Evolutionary conservation across 1,139 yeast genomes (phyloP).

Genomic region (Geotrichum candidum): DNA sequence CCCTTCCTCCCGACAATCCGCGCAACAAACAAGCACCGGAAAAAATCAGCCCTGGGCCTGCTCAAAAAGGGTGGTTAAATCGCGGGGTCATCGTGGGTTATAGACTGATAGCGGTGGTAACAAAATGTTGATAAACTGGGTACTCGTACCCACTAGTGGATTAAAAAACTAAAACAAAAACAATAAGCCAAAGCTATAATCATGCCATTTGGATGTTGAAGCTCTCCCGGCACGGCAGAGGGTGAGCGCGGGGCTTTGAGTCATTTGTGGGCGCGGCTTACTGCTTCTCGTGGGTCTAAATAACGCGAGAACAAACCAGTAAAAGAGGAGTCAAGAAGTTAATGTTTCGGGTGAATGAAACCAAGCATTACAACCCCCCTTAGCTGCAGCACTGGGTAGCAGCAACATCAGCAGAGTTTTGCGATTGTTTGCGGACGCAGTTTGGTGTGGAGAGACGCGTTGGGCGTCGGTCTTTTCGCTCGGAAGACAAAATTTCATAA

Average conservation of each 20-base stretch:
- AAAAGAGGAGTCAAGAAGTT: neutral
- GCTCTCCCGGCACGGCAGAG: neutral
- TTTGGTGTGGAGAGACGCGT: neutral
- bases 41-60: neutral
- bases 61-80: neutral
- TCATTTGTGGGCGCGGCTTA: neutral
- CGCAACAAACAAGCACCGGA: neutral
- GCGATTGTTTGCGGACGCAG: neutral
- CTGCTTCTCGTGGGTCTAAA: neutral
- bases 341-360: neutral
- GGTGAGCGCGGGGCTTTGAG: neutral
- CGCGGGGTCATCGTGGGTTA: neutral
- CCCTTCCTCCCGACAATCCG: neutral
- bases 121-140: no score
- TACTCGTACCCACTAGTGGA: no score
- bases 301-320: neutral
- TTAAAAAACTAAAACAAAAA: no score
- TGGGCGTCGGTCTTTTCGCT: neutral
- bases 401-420: neutral
- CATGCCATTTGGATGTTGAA: neutral
- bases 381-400: neutral
- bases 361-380: neutral
- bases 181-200: neutral
- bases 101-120: neutral
- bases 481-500: neutral